Base-by-base conservation (phyloP, 208 protist species). In the Leishmania tarentolae region DNA sequence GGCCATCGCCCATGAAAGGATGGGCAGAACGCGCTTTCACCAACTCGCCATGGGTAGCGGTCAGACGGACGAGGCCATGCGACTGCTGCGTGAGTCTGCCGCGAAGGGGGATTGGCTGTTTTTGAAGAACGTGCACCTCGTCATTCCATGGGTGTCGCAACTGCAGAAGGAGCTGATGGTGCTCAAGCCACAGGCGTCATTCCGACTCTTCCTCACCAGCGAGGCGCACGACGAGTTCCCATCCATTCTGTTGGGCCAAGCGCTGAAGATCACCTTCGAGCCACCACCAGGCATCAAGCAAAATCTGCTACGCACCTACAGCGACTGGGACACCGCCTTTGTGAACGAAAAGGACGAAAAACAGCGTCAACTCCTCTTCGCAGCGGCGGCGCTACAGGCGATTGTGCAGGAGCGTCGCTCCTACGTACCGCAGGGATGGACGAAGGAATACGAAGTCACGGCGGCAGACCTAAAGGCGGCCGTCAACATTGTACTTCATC, bases 381-480 rank as follows among this genome's bases (percentile, higher is more conserved):
- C 97, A 35, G 88, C 98, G 13, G 96, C 98, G 2, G 97, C 93
- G 57, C 98, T 99, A 79, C 99, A 99, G 82, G 97, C 97, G 8
- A 84, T 99, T 56, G 84, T 99, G 59, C 98, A 99, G 87, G 98
- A 99, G 86, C 92, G 99, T 8, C 93, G 98, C 76, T 98, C 95
- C 2, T 99, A 98, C 90, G 94, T 99, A 28, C 99, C 99, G 42
- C 98, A 99, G 75, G 99, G 98, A 13, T 99, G 98, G 98, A 95
- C 95, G 50, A 99, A 99, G 85, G 95, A 95, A 78, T 99, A 99
- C 90, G 99, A 99, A 88, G 98, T 99, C 71, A 98, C 96, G 0
- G 85, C 90, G 15, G 88, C 98, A 2, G 98, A 99, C 88, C 87
- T 99, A 2, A 96, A 98, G 77, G 94, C 96, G 28, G 91, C 93